phyloP scores from a whole-genome alignment of 163 green algal genomes.

The Scenedesmus sp. region DNA sequence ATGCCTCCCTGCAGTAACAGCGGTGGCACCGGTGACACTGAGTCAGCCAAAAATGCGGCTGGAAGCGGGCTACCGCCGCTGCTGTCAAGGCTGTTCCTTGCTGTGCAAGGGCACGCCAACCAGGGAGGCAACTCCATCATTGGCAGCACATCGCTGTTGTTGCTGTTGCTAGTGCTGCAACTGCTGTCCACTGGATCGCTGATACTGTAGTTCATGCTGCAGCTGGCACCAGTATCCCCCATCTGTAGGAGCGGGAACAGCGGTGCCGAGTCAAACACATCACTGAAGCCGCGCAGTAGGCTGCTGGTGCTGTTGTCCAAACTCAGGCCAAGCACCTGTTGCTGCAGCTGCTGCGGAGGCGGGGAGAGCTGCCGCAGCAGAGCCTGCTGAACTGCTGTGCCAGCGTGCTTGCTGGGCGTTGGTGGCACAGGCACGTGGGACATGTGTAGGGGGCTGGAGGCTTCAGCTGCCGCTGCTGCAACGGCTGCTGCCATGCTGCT shows the following conservation, averaged over 20 bases:
- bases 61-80: neutral
- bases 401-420: conserved; percentile 6
- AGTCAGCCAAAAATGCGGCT: neutral
- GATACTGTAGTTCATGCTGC: neutral
- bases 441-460: neutral
- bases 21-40: neutral
- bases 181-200: neutral
- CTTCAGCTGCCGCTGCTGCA: neutral
- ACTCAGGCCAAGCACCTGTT: neutral
- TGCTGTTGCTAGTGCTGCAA: neutral
- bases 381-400: neutral
- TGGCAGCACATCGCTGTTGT: neutral
- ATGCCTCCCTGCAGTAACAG: neutral
- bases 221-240: neutral
- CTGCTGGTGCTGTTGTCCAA: neutral
- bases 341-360: neutral
- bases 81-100: neutral
- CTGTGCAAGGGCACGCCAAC: neutral
- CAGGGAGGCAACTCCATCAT: neutral
- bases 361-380: neutral
- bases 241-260: neutral
- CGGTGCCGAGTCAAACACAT: neutral
- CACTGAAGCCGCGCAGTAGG: neutral
- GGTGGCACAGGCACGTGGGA: neutral
- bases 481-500: neutral